Base-by-base conservation (phyloP, 495 filamentous ascomycete genomes). In the Xylaria telfairii region DNA sequence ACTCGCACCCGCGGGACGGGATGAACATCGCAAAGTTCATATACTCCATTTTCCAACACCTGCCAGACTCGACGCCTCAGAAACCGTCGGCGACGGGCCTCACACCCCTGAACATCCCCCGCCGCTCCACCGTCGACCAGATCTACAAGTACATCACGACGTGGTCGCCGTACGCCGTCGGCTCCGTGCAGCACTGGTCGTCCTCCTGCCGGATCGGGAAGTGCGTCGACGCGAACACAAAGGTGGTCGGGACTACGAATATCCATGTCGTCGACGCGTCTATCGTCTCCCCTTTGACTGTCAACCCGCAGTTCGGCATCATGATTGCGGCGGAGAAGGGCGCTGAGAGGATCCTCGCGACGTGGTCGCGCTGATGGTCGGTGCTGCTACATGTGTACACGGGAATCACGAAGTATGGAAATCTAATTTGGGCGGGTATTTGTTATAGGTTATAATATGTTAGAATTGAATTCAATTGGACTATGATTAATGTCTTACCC, bases 231-330 rank as follows among this genome's bases (percentile, higher is more conserved):
- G 65, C 44, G 1, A 74, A 81, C 63, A 77, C 78, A 26, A 75
- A 71, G 67, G 81, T 83, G 24, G 68, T 79, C 1, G 81, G 81
- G 30, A 77, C 78, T 46, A 28, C 65, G 21, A 81, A 81, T 61
- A 67, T 83, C 30, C 69, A 82, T 53, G 77, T 83, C n/a, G 76
- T 84, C 26, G 82, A 83, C 70, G 80, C 77, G 17, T 79, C 79
- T 12, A 82, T 84, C 62, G 67, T 83, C 17, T 63, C 75, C 37
- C 81, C 81, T 0, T 66, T 83, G 56, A 81, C 77, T 5, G 77
- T 81, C 12, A 84, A 84, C 74, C 82, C 80, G 39, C 80, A 82
- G 70, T 79, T 80, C 37, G 81, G 81, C 0, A 62, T 84, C 32
- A 82, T 84, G 78, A 73, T 79, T 19, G 81, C 75, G 17, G 82